phyloP scores from a whole-genome alignment of 805 yeast genomes.

The Hanseniaspora nectarophila region DNA sequence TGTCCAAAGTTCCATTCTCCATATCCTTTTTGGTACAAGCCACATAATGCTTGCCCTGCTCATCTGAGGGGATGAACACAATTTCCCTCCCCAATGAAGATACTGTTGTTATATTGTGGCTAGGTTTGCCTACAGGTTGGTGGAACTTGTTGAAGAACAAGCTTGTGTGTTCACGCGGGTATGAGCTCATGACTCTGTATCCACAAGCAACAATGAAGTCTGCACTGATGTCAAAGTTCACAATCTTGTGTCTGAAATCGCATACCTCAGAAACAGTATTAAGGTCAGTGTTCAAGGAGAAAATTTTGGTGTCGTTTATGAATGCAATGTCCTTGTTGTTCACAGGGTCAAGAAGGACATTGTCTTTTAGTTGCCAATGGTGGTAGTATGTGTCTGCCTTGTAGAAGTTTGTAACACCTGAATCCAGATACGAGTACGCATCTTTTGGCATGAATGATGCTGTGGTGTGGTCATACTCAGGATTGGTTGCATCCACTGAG shows the following conservation, averaged over 20 bases:
- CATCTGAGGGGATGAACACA: neutral
- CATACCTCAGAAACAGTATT: neutral
- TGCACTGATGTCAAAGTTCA: slow-evolving; percentile 3
- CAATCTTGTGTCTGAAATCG: neutral
- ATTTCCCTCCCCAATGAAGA: neutral
- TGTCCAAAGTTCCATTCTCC: neutral
- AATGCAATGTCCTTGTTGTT: neutral
- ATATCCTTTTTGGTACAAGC: neutral
- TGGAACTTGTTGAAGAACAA: neutral
- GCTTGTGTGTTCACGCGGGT: neutral
- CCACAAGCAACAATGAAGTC: slow-evolving; percentile 9
- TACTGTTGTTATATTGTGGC: too few species aligned
- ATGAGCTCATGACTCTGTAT: neutral
- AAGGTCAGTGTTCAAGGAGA: neutral
- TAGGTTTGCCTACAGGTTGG: neutral
- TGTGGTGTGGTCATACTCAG: neutral
- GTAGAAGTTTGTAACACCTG: neutral
- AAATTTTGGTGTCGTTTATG: neutral
- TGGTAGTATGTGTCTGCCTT: neutral
- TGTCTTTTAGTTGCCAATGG: slow-evolving; percentile 13
- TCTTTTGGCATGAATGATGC: neutral
- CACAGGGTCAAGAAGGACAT: neutral
- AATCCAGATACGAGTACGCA: neutral
- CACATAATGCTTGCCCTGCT: neutral
- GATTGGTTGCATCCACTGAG: neutral